A percentile compares a stretch with the other conserved stretches of the same genome.
Evolutionary conservation across 1,139 yeast species (phyloP).

Genomic region (Barnettozyma hawaiiensis): DNA sequence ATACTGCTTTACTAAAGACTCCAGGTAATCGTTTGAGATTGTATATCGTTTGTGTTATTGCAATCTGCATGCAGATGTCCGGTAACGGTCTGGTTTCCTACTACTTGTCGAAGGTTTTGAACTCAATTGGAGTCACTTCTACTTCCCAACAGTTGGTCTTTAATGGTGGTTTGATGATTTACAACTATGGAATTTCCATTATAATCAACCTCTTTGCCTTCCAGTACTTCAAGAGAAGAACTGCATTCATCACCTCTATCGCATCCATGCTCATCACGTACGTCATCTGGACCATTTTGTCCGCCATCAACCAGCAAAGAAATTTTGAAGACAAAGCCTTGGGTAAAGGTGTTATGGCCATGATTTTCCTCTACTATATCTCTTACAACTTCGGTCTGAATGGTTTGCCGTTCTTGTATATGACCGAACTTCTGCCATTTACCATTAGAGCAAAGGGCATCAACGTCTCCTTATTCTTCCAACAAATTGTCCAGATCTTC

Average conservation of each 20-base stretch:
- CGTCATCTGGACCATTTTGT: too few species aligned
- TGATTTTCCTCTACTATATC: too few species aligned
- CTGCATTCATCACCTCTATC: constrained; percentile 22
- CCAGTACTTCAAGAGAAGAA: constrained; percentile 31
- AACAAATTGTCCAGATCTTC: constrained; percentile 29
- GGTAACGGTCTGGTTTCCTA: constrained; percentile 31
- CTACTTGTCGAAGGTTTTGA: constrained; percentile 22
- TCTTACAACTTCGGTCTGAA: too few species aligned
- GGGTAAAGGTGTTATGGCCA: too few species aligned
- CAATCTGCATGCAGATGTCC: constrained; percentile 37
- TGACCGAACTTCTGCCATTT: constrained; percentile 8
- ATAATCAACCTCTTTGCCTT: constrained; percentile 6
- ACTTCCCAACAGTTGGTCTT: constrained; percentile 9
- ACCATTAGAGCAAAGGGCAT: constrained; percentile 32
- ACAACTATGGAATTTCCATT: constrained; percentile 9
- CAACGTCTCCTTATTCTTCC: constrained; percentile 28
- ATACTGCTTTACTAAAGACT: constrained; percentile 23
- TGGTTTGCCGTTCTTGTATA: too few species aligned
- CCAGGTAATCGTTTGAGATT: constrained; percentile 42
- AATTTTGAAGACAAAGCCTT: too few species aligned
- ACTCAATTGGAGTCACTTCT: constrained; percentile 15
- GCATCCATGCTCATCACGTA: too few species aligned
- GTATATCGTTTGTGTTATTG: constrained; percentile 32
- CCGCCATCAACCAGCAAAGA: too few species aligned
- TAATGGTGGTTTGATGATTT: constrained; percentile 13